Evolutionary conservation across 805 yeast species (phyloP), one percentile per base, ranked within the genome.

Genomic region (Suhomyces sp.): DNA sequence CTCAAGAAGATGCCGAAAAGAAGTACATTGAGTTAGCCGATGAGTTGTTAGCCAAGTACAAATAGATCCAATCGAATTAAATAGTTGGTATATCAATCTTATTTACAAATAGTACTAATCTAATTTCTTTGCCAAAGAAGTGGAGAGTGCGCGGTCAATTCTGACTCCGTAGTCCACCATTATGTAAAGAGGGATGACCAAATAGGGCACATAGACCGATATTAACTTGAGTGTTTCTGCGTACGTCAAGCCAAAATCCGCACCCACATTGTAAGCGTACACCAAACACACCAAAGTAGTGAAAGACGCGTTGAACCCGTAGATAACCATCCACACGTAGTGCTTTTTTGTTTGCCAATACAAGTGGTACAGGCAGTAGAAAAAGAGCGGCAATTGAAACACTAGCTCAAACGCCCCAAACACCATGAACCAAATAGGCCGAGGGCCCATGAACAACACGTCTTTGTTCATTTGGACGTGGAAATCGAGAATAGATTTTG

Each of bases 1-100:
- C 90, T 40, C 88, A 87, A 73, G 96, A 83, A 61, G 97, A 90
- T 33, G 99, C 99, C 54, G 98, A 93, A 79, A 57, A 79, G 61
- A 79, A 90, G 63, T 83, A 87, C 76, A 87, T 87, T 64, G 85
- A 68, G 8, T 73, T 87, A 43, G 93, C 83, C 49, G 83, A 82
- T 60, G 81, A 80, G 65, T 76, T 88, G 74, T 71, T 81, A 53
- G 81, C 76, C 48, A 75, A 75, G 64, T 72, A 74, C 67, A 49
- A 61, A 48, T 67, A 60, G 46, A n/a, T 47, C n/a, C n/a, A n/a
- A n/a, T n/a, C n/a, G n/a, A n/a, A 19, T 20, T 5, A 7, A 35
- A 35, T n/a, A 17, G 5, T n/a, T n/a, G n/a, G n/a, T n/a, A n/a
- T n/a, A n/a, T n/a, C n/a, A n/a, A n/a, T n/a, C n/a, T n/a, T n/a